Evolutionary conservation across 257 asterid genomes (phyloP), one percentile per base, ranked within the genome.

Genomic region (Coffea canephora): DNA sequence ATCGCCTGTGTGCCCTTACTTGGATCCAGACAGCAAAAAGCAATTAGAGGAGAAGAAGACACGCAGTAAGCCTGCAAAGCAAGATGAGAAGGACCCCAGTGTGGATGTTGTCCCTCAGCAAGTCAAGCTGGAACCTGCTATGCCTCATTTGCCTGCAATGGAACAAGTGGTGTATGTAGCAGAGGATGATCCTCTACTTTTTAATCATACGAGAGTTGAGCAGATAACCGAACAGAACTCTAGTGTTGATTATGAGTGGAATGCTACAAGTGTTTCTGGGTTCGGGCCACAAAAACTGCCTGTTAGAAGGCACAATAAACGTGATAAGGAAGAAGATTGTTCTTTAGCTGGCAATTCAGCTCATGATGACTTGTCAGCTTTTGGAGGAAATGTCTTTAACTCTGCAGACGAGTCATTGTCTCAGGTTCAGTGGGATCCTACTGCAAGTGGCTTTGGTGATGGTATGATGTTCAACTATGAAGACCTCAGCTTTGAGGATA

Each of bases 1-100:
- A 86, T 81, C 91, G 65, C 95, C 98, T 0, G 78, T 80, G 21
- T 94, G 98, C 82, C 98, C 98, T 67, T 87, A 91, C 84, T 41
- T 74, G 65, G 80, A 78, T 82, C 78, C 82, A 16, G 67, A 70
- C 7, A 85, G 78, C 77, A 88, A 87, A 80, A 86, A 77, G 77
- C 79, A 46, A 61, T 36, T 84, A 67, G 90, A 84, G 81, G 84
- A 72, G 21, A 90, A 76, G 81, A 73, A 78, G 82, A 74, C 41
- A 69, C 79, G 84, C 41, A 76, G 71, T 82, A 89, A 73, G 70
- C 61, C 82, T 78, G 46, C 85, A 49, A 88, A 88, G 82, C 79
- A 49, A 61, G 89, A 83, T n/a, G 77, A 70, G 48, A 69, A 69
- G 70, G 69, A 78, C 57, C 49, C 81, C 14, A 25, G 70, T 69